Base-by-base conservation (phyloP, 179 eudicot genomes). In the Patellifolia procumbens region DNA sequence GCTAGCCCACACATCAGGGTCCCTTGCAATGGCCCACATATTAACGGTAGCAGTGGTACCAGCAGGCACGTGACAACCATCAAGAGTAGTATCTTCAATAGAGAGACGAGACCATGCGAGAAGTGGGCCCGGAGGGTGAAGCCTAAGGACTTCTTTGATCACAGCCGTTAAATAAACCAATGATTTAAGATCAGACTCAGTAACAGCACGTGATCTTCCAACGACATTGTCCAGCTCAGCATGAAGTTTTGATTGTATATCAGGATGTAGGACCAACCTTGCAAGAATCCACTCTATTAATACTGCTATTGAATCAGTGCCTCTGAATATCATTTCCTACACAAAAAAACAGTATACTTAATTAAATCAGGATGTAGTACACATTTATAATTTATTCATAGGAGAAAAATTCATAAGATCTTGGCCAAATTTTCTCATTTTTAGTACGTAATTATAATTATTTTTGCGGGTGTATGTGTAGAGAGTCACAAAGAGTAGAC, bases 291-390 rank as follows among this genome's bases (percentile, higher is more conserved):
- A 94, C 80, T 94, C 98, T 22, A 94, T 90, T 55, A 94, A 78
- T 34, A 92, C 94, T 19, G 93, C 97, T 62, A 88, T 91, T 0
- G 98, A 87, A 78, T 94, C 98, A 0, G 97, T 92, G 5, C 97
- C 98, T 75, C 97, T 88, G 42, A 93, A 93, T 79, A 91, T 92
- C 97, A 93, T 94, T 78, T 92, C 95, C 96, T 93, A 84, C 43
- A 73, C 17, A 6, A n/a, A n/a, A n/a, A n/a, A n/a, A n/a, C n/a
- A n/a, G n/a, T n/a, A n/a, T n/a, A n/a, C n/a, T n/a, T n/a, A n/a
- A n/a, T n/a, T n/a, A n/a, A n/a, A n/a, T n/a, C n/a, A n/a, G n/a
- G n/a, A n/a, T n/a, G n/a, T n/a, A n/a, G n/a, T n/a, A n/a, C n/a
- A n/a, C n/a, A n/a, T n/a, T n/a, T n/a, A n/a, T n/a, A n/a, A n/a